These are phyloP conservation scores for Colletotrichum tofieldiae DNA, from an alignment of 2,329 filamentous ascomycete species.

Conservation along the genomic window DNA sequence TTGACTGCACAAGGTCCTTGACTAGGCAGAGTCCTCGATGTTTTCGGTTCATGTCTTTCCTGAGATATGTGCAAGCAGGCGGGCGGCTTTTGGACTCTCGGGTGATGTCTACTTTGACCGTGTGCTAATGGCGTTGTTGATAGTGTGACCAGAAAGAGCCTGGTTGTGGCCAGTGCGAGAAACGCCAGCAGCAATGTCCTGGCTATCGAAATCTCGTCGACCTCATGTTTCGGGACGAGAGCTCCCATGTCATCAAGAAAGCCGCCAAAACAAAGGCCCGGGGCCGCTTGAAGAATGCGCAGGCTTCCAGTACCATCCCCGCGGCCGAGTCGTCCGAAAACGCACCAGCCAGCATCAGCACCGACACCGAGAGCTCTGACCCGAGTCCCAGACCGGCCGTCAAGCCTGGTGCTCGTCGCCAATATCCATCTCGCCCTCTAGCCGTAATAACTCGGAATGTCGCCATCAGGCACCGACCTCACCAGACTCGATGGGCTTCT, in stretches of 20 bases:
- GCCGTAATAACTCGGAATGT: constrained; percentile 43
- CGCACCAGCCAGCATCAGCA: constrained; percentile 1
- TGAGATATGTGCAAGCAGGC: not conserved
- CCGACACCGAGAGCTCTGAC: constrained; percentile 17
- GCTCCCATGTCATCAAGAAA: constrained; percentile 69
- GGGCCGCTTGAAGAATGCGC: constrained; percentile 45
- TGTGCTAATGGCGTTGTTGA: constrained; percentile 15
- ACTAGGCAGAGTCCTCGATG: not conserved
- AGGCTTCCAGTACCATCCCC: constrained; percentile 32
- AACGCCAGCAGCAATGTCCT: constrained; percentile 66
- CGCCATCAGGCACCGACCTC: constrained; percentile 2
- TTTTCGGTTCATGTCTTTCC: not conserved
- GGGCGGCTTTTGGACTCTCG: not conserved
- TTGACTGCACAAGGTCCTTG: not conserved
- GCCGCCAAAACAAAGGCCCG: constrained; percentile 57
- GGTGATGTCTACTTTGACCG: not conserved
- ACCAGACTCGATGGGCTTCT: constrained; percentile 19
- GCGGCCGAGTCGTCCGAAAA: constrained; percentile 10
- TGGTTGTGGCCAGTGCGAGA: constrained; percentile 69
- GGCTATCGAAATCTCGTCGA: constrained; percentile 71
- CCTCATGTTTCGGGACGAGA: constrained; percentile 72
- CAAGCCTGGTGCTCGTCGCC: constrained; percentile 8
- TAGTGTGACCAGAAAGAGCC: constrained; percentile 69
- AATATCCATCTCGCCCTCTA: constrained; percentile 20
- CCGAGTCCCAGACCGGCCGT: constrained; percentile 5